Evolutionary conservation across 805 yeast genomes (phyloP), one percentile per base, ranked within the genome.

Genomic region (Nakazawaea pomicola): DNA sequence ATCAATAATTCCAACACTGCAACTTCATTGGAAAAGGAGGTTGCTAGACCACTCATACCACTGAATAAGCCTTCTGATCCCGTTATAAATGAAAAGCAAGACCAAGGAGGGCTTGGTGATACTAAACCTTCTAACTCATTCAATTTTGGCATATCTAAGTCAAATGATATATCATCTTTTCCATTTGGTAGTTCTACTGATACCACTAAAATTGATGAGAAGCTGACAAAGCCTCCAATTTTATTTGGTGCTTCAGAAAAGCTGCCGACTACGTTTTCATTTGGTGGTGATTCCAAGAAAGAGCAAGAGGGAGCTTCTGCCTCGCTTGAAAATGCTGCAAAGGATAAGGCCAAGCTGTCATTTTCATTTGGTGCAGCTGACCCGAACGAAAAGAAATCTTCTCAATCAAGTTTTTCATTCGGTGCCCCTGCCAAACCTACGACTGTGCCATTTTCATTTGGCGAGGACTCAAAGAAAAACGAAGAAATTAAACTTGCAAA

Each of bases 391-490:
- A 15, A n/a, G n/a, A n/a, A n/a, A n/a, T n/a, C 14, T 12, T 28
- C 28, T 39, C 28, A 32, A 14, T 30, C 20, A 15, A 38, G 31
- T 11, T 38, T 38, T 38, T 30, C 41, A 23, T 38, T 38, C 27
- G 31, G 36, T 23, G n/a, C 25, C 8, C 25, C 24, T 3, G 33
- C 8, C 3, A 32, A 32, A n/a, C 6, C 19, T 23, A 15, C 5
- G 8, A 29, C 21, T 9, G 33, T n/a, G n/a, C n/a, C 9, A 31
- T 31, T 31, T 23, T 31, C 27, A 3, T 33, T 23, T 33, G 36
- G 27, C 16, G 31, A 17, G 15, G 9, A 4, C 4, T 4, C 4
- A 10, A 29, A 29, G 32, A 15, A 29, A 29, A 14, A 16, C 10
- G 23, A 31, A 15, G 14, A 4, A 4, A 10, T 14, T 14, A 18